These are phyloP conservation scores for Populus hybrid DNA, from an alignment of 441 rosid species.

Conservation along the genomic window DNA sequence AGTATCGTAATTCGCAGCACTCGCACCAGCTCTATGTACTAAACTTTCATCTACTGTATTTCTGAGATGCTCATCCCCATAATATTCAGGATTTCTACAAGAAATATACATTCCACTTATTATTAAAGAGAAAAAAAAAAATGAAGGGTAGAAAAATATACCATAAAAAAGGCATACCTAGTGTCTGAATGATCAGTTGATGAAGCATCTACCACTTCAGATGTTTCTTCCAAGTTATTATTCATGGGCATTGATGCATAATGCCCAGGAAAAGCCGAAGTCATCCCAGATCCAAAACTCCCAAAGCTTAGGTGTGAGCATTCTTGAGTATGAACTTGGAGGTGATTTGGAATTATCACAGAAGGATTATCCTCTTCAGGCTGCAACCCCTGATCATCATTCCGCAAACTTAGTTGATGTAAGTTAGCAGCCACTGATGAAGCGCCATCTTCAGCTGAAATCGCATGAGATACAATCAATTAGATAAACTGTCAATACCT, in stretches of 20 bases:
- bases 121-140: constrained; percentile 4
- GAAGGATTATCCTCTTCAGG: constrained; percentile 70
- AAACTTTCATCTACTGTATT: constrained; percentile 52
- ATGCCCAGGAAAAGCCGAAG: constrained; percentile 43
- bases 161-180: constrained; percentile 40
- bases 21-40: constrained; percentile 44
- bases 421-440: constrained; percentile 54
- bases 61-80: constrained; percentile 70
- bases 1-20: constrained; percentile 55
- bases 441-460: constrained; percentile 63
- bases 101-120: constrained; percentile 13
- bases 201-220: constrained; percentile 52
- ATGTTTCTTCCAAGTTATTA: constrained; percentile 54
- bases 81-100: constrained; percentile 69
- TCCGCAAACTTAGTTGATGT: constrained; percentile 56
- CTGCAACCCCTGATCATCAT: constrained; percentile 42
- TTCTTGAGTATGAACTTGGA: constrained; percentile 74
- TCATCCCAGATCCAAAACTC: constrained; percentile 73
- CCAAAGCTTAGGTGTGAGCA: constrained; percentile 97
- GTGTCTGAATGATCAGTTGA: constrained; percentile 54
- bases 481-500: neutral
- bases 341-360: constrained; percentile 90
- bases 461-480: constrained; percentile 3
- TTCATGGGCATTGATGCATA: constrained; percentile 55
- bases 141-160: neutral